A percentile compares a stretch with the other conserved stretches of the same genome.
Conservation (phyloP, 2,329 filamentous ascomycete species). For the Colletotrichum karsti region DNA sequence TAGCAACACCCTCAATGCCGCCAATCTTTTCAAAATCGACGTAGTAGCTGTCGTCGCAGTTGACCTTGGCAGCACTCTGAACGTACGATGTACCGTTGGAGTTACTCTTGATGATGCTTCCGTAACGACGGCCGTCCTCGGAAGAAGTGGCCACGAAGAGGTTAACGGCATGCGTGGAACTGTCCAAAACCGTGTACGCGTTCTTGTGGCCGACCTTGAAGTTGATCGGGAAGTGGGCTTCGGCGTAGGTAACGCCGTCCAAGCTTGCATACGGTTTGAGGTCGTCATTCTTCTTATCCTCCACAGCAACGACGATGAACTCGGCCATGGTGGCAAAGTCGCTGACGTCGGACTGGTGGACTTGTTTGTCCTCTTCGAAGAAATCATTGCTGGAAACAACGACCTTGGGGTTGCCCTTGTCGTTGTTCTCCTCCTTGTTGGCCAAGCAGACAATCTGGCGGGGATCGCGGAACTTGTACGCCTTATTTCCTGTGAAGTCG, state of each 20-base stretch:
- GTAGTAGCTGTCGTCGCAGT: slow-evolving; percentile 78
- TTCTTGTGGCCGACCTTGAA: slow-evolving; percentile 81
- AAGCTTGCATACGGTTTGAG: slow-evolving; percentile 85
- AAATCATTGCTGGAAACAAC: slow-evolving; percentile 83
- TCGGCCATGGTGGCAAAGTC: slow-evolving; percentile 96
- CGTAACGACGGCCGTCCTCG: slow-evolving; percentile 72
- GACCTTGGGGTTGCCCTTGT: slow-evolving; percentile 69
- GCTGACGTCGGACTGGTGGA: slow-evolving; percentile 75
- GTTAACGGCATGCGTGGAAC: slow-evolving; percentile 93
- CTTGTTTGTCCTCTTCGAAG: slow-evolving; percentile 71
- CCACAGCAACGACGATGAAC: slow-evolving; percentile 89
- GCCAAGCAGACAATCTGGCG: slow-evolving; percentile 68
- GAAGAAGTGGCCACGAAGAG: slow-evolving; percentile 87
- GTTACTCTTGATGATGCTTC: slow-evolving; percentile 96
- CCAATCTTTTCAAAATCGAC: slow-evolving; percentile 98
- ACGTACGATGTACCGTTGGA: slow-evolving; percentile 98
- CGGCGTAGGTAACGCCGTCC: slow-evolving; percentile 83
- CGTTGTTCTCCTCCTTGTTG: slow-evolving; percentile 68
- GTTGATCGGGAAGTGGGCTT: slow-evolving; percentile 86
- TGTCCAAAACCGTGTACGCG: slow-evolving; percentile 93
- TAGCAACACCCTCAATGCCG: slow-evolving; percentile 86
- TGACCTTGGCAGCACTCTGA: slow-evolving; percentile 81
- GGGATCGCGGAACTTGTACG: slow-evolving; percentile 60
- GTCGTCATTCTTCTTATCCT: slow-evolving; percentile 71
- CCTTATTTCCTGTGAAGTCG: slow-evolving; percentile 79